Base-by-base conservation (phyloP, 140 eudicot genomes). In the Oenanthe javanica region DNA sequence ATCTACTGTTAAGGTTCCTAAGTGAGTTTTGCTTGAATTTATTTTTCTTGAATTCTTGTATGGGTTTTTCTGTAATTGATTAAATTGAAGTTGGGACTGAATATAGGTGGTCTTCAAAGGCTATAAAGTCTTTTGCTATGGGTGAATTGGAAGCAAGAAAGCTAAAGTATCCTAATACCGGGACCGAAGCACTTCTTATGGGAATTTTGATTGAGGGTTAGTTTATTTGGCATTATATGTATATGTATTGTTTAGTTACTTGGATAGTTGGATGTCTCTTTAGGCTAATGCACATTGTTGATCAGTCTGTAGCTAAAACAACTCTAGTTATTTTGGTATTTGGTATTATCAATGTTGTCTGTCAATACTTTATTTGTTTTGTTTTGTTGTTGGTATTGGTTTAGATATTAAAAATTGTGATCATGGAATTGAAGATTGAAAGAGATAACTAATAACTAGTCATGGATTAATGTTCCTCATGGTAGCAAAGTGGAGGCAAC, bases 131-230 rank as follows among this genome's bases (percentile, higher is more conserved):
- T 12, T 75, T 75, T 49, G 63, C 79, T 75, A 75, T 75, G 79
- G 79, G 79, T 23, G 79, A 75, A 75, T 75, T 75, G 79, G 79
- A 75, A 49, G 79, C 79, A 4, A 75, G 79, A 27, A 75, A 75
- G 46, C 79, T 75, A 0, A 75, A 75, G 63, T 88, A 84, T 83
- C 67, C 87, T 25, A 86, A 52, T 45, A 89, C 91, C 2, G 98
- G 97, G 4, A 88, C 95, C 0, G 97, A 93, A 83, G 91, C 97
- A 75, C 87, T 91, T 74, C 84, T 93, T 23, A 83, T 91, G 93
- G 97, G 95, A 36, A 87, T 93, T 78, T 81, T 89, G 79, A 81
- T 87, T 13, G 98, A 93, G 52, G 97, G 98, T 93, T 77, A 66
- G 91, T 84, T 18, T 8, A 19, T 36, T 50, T 82, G 71, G 27